A percentile compares a stretch with the other conserved stretches of the same genome.
Conservation (phyloP, 768 basidiomycete genomes). For the Hypsizygus marmoreus region DNA sequence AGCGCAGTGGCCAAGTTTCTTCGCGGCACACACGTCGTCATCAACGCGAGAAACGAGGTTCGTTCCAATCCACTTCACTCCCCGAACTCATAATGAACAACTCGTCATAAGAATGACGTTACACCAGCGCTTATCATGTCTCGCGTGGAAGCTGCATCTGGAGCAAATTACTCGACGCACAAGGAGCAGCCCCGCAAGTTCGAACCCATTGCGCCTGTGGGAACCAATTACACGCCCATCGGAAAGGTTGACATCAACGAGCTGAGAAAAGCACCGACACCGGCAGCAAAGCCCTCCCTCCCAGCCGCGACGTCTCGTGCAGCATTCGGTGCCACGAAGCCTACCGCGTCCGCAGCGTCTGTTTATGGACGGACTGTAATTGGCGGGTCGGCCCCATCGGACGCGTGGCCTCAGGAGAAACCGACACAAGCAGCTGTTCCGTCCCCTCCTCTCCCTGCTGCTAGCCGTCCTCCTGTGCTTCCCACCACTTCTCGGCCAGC, state of each 20-base stretch:
- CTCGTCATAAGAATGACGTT: slow-evolving; percentile 67
- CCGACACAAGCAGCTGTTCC: slow-evolving; percentile 38
- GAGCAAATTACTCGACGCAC: slow-evolving; percentile 87
- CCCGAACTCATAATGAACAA: background rate
- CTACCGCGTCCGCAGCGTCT: slow-evolving; percentile 42
- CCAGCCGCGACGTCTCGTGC: slow-evolving; percentile 49
- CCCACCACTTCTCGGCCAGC: slow-evolving; percentile 44
- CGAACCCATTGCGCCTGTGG: slow-evolving; percentile 82
- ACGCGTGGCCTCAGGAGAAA: slow-evolving; percentile 61
- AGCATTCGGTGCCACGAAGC: slow-evolving; percentile 42
- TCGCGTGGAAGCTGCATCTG: slow-evolving; percentile 85
- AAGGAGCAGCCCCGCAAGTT: slow-evolving; percentile 71
- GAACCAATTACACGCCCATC: slow-evolving; percentile 74
- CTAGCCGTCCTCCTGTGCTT: slow-evolving; percentile 50
- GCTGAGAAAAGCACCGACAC: slow-evolving; percentile 48
- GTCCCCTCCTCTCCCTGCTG: slow-evolving; percentile 44
- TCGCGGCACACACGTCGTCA: slow-evolving; percentile 81
- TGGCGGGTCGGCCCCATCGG: slow-evolving; percentile 46
- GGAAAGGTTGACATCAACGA: slow-evolving; percentile 72
- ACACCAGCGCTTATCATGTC: slow-evolving; percentile 78
- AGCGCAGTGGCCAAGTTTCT: slow-evolving; percentile 78
- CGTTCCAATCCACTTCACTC: slow-evolving; percentile 19
- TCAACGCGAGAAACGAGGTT: slow-evolving; percentile 87
- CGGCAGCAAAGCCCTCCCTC: slow-evolving; percentile 37
- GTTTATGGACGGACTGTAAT: slow-evolving; percentile 41